Conservation (phyloP, 768 basidiomycete species). For the Rhizopogon vinicolor region DNA sequence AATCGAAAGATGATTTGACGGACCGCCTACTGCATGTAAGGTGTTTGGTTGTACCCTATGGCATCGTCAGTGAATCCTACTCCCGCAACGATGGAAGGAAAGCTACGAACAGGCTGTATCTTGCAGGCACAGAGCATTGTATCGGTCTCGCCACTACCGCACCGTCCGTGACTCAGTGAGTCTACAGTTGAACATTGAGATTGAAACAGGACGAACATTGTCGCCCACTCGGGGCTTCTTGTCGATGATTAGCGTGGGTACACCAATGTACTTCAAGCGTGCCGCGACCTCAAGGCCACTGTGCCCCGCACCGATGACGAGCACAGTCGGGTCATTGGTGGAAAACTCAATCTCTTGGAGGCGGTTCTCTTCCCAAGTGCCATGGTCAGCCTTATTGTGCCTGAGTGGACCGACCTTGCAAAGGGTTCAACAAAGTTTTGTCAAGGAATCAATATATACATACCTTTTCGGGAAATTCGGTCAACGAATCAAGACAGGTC, state of each 20-base stretch:
- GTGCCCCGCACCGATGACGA: constrained; percentile 65
- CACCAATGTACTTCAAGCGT: constrained; percentile 56
- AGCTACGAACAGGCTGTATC: too few species aligned
- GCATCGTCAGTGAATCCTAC: too few species aligned
- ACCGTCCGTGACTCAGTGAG: too few species aligned
- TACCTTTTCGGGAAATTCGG: constrained; percentile 48
- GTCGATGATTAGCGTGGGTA: constrained; percentile 54
- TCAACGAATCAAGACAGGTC: constrained; percentile 57
- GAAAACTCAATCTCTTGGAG: constrained; percentile 39
- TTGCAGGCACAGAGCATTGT: too few species aligned
- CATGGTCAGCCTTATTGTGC: constrained; percentile 33
- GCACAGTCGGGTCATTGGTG: constrained; percentile 47
- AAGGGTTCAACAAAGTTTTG: background rate
- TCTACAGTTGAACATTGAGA: background rate
- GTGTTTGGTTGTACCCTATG: too few species aligned
- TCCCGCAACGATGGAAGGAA: too few species aligned
- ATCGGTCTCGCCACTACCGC: too few species aligned
- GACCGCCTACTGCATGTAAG: too few species aligned
- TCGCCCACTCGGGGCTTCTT: constrained; percentile 48
- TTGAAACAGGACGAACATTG: constrained; percentile 16
- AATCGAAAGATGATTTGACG: too few species aligned
- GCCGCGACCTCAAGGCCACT: constrained; percentile 59
- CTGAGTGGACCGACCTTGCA: too few species aligned
- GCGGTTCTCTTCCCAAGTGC: constrained; percentile 49
- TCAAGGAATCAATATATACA: background rate